Evolutionary conservation across 2,329 filamentous ascomycete species (phyloP).

Genomic region (Acrodontium crateriforme): DNA sequence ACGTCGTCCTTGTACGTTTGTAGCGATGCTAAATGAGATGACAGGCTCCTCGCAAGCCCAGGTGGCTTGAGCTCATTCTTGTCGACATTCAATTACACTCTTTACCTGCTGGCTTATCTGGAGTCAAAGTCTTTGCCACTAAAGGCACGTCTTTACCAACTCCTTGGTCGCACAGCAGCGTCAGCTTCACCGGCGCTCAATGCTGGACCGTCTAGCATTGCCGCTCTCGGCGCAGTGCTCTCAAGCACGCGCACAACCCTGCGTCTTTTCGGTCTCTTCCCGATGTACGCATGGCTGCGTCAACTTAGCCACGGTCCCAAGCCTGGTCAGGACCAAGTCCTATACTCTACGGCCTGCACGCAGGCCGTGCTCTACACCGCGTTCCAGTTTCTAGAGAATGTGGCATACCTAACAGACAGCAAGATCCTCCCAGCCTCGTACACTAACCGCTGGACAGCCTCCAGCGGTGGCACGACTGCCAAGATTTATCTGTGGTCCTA

Average conservation of each 20-base stretch:
- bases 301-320: constrained; percentile 28
- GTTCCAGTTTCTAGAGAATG: constrained; percentile 32
- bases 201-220: constrained; percentile 15
- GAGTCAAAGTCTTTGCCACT: constrained; percentile 26
- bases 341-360: constrained; percentile 28
- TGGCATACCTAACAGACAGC: constrained; percentile 29
- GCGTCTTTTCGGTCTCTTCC: constrained; percentile 29
- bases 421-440: constrained; percentile 24
- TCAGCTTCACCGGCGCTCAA: constrained; percentile 12
- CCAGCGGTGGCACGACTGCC: constrained; percentile 21
- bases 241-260: constrained; percentile 30
- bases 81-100: constrained; percentile 33
- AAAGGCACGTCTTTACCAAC: constrained; percentile 20
- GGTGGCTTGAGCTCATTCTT: constrained; percentile 32
- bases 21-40: background rate
- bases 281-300: constrained; percentile 32
- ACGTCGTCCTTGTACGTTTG: background rate
- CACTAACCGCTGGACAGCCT: constrained; percentile 21
- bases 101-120: constrained; percentile 32
- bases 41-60: constrained; percentile 23
- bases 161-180: constrained; percentile 18
- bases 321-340: constrained; percentile 26
- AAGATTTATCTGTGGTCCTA: constrained; percentile 29
- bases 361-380: constrained; percentile 30
- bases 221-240: constrained; percentile 26